Evolutionary conservation across 805 yeast genomes (phyloP), one percentile per base, ranked within the genome.

Genomic region (Diddensiella santjacobensis): DNA sequence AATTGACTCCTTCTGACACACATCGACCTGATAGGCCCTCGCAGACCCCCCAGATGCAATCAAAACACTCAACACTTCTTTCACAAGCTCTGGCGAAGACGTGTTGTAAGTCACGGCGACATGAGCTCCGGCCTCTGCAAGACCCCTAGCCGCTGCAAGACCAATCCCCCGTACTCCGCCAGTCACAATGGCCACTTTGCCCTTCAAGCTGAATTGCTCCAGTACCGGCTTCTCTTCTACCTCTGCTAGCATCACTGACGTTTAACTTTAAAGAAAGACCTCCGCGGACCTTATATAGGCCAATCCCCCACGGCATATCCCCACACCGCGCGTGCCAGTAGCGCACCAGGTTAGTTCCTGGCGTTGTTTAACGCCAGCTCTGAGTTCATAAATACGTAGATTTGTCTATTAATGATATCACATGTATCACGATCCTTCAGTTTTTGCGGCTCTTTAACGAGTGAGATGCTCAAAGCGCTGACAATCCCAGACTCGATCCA

Each of bases 111-210:
- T 51, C 22, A 52, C 58, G 44, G 69, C 66, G 3, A 71, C 65
- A 18, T 73, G 73, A 31, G 77, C 75, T 20, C 72, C 73, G 3
- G 69, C 62, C 47, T 67, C 67, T 1, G 77, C 79, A 24, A 75
- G 63, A n/a, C 73, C 79, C 35, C 62, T 59, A 18, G 77, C 77
- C 40, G 74, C 70, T 41, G 71, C 74, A 19, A 67, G 68, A 0
- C 81, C 81, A 47, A 77, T 77, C 3, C 81, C 82, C 19, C 74
- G 69, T 17, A 77, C 69, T 5, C 76, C 79, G 13, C 82, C 82
- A 4, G 81, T 71, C 26, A 76, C 61, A 37, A 47, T 38, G 22
- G 47, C 50, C 2, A 47, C 39, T 37, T 47, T 47, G 17, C 50
- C 50, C 23, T 47, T 29, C 22, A 47, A 10, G 15, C 42, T 17